Evolutionary conservation across 2,329 filamentous ascomycete genomes (phyloP), one percentile per base, ranked within the genome.

Genomic region (Fusarium scirpi): DNA sequence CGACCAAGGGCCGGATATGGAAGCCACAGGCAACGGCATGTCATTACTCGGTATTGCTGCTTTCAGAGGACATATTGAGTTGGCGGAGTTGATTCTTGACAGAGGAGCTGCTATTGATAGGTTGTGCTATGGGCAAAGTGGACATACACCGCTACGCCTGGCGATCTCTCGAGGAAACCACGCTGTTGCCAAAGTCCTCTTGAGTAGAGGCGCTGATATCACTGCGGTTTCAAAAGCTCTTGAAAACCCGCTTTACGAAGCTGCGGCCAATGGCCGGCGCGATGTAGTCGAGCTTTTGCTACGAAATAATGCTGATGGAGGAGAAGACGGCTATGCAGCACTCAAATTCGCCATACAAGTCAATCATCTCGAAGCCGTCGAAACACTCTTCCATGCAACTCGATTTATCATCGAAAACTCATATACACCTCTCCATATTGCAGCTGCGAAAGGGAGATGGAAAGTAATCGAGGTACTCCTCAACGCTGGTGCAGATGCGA

Each of bases 281-380:
- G 25, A 41, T 0, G 0, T 41, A 1, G 32, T 7, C 2, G 38
- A 25, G 18, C n/a, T 41, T 18, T 12, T 58, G 0, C 9, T 58
- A 0, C 0, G 20, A 8, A 15, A 8, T 1, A 11, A 32, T 4
- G 55, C 46, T 2, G 13, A 58, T 32, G 2, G 49, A 6, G n/a
- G 12, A 3, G 18, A 47, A 2, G 20, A 32, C 4, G 12, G 12
- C 1, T 1, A 8, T 1, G 1, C 3, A 1, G 25, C 51, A 5
- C 38, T 54, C 1, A 0, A 11, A 3, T 0, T 3, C 0, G 27
- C 38, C 10, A 22, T 45, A 1, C 8, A 4, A 20, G 2, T 3
- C 4, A 5, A 32, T 7, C 1, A 47, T 1, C 6, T 6, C 6
- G 12, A 16, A 34, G 3, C 46, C 1, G 13, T 4, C 4, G 27